Percentiles rank a stretch among this genome's conserved stretches.
phyloP scores from a whole-genome alignment of 2,329 filamentous ascomycete species.

The Aspergillus fumigatiaffinis region DNA sequence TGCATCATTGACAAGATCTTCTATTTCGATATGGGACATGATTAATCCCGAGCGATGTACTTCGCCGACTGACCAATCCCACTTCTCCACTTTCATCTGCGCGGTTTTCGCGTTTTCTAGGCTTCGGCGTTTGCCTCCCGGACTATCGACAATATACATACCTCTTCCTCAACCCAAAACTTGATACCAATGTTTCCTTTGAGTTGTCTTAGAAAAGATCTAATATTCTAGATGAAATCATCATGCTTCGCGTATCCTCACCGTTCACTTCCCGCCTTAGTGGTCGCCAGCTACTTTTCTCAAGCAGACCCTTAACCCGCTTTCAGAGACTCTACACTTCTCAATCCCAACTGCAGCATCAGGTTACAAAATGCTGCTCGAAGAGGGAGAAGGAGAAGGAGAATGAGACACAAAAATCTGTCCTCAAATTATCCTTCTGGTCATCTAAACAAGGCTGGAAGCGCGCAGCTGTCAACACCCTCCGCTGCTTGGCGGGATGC shows the following conservation, averaged over 20 bases:
- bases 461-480: constrained; percentile 52
- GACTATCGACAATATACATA: not conserved
- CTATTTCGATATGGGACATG: not conserved
- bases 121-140: not conserved
- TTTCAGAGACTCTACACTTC: not conserved
- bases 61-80: not conserved
- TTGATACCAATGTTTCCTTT: not conserved
- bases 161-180: not conserved
- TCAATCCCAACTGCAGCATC: not conserved
- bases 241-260: not conserved
- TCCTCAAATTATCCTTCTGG: constrained; percentile 30
- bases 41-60: not conserved
- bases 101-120: constrained; percentile 3
- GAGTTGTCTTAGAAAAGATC: not conserved
- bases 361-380: not conserved
- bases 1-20: not conserved
- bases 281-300: not conserved
- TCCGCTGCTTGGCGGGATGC: constrained; percentile 54
- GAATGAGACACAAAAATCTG: not conserved
- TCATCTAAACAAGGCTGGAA: constrained; percentile 41
- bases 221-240: not conserved
- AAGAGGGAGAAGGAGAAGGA: not conserved
- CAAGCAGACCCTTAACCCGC: not conserved
- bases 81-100: not conserved
- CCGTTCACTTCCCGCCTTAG: not conserved